phyloP scores from a whole-genome alignment of 2,329 filamentous ascomycete species.

The Atkinsonella texensis region DNA sequence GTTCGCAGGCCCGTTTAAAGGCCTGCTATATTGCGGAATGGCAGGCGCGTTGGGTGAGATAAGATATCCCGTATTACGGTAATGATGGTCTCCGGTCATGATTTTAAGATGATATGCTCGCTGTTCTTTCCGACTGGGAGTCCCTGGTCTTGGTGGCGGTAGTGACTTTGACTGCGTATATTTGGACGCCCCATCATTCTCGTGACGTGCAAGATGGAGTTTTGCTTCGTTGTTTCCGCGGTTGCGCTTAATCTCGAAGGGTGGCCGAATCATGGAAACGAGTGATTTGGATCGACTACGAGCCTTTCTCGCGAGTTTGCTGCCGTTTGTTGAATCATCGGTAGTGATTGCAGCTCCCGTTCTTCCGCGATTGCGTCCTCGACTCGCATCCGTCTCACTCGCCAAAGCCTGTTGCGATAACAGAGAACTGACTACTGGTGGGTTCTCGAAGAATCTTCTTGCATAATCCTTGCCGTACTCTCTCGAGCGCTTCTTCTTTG shows the following conservation, averaged over 20 bases:
- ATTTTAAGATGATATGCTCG: conserved; percentile 24
- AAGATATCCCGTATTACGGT: conserved; percentile 14
- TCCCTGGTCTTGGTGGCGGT: conserved; percentile 7
- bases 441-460: conserved; percentile 19
- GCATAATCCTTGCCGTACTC: conserved; percentile 14
- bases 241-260: conserved; percentile 23
- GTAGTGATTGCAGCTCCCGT: conserved; percentile 4
- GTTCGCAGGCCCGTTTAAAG: conserved; percentile 19
- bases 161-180: conserved; percentile 17
- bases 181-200: conserved; percentile 13
- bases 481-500: conserved; percentile 18
- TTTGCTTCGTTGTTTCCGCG: conserved; percentile 15
- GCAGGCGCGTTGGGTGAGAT: conserved; percentile 17
- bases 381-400: conserved; percentile 6
- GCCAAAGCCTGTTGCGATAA: conserved; percentile 6
- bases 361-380: conserved; percentile 1
- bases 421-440: conserved; percentile 14
- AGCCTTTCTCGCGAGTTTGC: conserved; percentile 9
- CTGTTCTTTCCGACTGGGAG: conserved; percentile 13
- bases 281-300: conserved; percentile 24
- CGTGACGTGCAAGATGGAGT: conserved; percentile 24
- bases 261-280: conserved; percentile 21
- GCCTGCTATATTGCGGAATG: conserved; percentile 20
- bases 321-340: conserved; percentile 11
- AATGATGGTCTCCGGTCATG: conserved; percentile 17